phyloP scores from a whole-genome alignment of 1,139 yeast species.

The Yamadazyma taylorii region DNA sequence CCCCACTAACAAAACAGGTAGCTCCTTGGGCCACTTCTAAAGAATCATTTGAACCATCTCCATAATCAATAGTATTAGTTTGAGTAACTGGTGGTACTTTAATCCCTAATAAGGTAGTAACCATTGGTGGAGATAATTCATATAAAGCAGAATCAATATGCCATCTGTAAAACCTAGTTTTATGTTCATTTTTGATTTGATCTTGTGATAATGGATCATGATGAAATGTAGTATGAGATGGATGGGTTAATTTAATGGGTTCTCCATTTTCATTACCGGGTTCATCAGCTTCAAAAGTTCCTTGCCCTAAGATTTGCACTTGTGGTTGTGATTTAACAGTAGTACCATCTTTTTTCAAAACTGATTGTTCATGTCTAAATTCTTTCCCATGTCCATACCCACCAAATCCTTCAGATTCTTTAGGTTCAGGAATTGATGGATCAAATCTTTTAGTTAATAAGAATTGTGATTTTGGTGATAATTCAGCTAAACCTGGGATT shows the following conservation, averaged over 20 bases:
- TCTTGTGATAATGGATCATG: conserved; percentile 60
- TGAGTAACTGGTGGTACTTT: conserved; percentile 64
- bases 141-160: conserved; percentile 89
- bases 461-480: conserved; percentile 74
- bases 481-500: conserved; percentile 64
- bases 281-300: conserved; percentile 64
- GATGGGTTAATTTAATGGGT: conserved; percentile 66
- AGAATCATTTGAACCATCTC: conserved; percentile 63
- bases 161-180: conserved; percentile 88
- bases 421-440: conserved; percentile 59
- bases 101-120: conserved; percentile 79
- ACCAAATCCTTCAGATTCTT: conserved; percentile 38
- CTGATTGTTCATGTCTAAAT: conserved; percentile 75
- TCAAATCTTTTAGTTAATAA: conserved; percentile 73
- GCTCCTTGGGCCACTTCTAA: conserved; percentile 78
- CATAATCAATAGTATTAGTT: conserved; percentile 54
- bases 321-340: conserved; percentile 82
- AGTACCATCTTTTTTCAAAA: conserved; percentile 75
- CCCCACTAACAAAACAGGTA: conserved; percentile 83
- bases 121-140: conserved; percentile 80
- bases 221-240: conserved; percentile 80
- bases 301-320: conserved; percentile 87
- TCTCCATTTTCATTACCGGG: conserved; percentile 66
- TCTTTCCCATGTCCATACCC: conserved; percentile 85
- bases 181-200: conserved; percentile 56